These are phyloP conservation scores for Pichia ethanolica DNA, from an alignment of 805 yeast species.

Conservation along the genomic window DNA sequence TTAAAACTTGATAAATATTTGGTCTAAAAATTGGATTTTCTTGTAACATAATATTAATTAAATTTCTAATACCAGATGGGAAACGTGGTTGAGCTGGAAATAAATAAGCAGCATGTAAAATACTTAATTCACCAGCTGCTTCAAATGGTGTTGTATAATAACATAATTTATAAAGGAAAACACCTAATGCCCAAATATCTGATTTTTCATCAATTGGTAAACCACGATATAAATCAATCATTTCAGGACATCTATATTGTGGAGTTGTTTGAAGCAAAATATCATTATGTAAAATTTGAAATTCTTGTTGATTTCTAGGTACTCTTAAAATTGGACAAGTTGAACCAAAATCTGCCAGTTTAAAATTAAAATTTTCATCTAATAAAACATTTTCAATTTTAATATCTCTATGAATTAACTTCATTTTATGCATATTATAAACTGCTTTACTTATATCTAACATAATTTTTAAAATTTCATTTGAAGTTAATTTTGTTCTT, in stretches of 20 bases:
- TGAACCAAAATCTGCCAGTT: constrained; percentile 92
- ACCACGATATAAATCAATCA: constrained; percentile 82
- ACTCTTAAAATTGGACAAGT: constrained; percentile 64
- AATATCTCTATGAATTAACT: constrained; percentile 84
- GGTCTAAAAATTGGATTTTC: constrained; percentile 82
- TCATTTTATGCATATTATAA: constrained; percentile 74
- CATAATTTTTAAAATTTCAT: constrained; percentile 78
- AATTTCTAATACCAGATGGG: constrained; percentile 63
- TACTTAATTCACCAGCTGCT: constrained; percentile 77
- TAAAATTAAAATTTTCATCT: constrained; percentile 60
- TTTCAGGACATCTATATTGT: constrained; percentile 92
- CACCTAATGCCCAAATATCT: constrained; percentile 96
- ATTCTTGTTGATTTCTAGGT: constrained; percentile 68
- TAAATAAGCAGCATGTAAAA: constrained; percentile 72
- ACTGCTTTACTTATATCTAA: constrained; percentile 73
- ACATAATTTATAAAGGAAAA: constrained; percentile 81
- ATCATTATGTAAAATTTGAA: constrained; percentile 73
- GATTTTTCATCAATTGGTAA: constrained; percentile 84
- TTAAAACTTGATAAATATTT: constrained; percentile 71
- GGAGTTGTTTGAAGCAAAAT: constrained; percentile 89
- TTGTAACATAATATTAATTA: constrained; percentile 72
- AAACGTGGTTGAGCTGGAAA: constrained; percentile 66
- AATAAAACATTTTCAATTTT: constrained; percentile 92
- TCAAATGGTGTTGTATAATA: constrained; percentile 95
- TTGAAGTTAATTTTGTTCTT: constrained; percentile 66